These are phyloP conservation scores for Russula brevipes DNA, from an alignment of 768 basidiomycete genomes.

Conservation along the genomic window DNA sequence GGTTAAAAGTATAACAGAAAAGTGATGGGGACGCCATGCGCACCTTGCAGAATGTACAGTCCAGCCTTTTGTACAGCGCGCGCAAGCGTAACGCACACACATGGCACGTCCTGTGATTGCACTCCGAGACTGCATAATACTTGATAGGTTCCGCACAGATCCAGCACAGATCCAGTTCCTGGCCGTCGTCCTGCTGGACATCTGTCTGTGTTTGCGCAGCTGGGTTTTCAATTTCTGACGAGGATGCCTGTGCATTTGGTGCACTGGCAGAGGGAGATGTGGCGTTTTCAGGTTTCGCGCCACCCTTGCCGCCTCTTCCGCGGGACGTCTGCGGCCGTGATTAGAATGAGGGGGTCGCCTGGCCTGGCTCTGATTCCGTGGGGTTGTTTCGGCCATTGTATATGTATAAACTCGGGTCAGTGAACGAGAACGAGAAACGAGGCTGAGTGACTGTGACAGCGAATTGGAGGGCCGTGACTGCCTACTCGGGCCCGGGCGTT, in stretches of 20 bases:
- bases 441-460: slow-evolving; percentile 12
- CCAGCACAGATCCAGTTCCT: slow-evolving; percentile 54
- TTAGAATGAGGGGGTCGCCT: neutral
- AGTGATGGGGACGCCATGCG: slow-evolving; percentile 22
- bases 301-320: slow-evolving; percentile 4
- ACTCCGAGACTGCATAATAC: slow-evolving; percentile 82
- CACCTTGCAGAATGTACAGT: slow-evolving; percentile 97
- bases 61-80: slow-evolving; percentile 87
- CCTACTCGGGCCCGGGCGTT: too few relatives aligned
- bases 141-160: slow-evolving; percentile 94
- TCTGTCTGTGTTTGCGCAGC: neutral
- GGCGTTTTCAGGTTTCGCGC: neutral
- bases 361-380: slow-evolving; percentile 2
- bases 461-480: neutral
- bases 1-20: neutral
- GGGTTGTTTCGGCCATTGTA: slow-evolving; percentile 15
- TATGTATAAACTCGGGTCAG: neutral
- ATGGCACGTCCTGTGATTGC: slow-evolving; percentile 94
- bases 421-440: neutral
- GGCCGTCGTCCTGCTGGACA: slow-evolving; percentile 1
- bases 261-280: neutral
- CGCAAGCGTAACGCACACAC: slow-evolving; percentile 84
- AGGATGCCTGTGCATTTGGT: neutral
- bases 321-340: slow-evolving; percentile 10
- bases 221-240: neutral